Percentiles rank a stretch among this genome's conserved stretches.
Conservation (phyloP, 2,329 filamentous ascomycete genomes). For the Exophiala aquamarina region DNA sequence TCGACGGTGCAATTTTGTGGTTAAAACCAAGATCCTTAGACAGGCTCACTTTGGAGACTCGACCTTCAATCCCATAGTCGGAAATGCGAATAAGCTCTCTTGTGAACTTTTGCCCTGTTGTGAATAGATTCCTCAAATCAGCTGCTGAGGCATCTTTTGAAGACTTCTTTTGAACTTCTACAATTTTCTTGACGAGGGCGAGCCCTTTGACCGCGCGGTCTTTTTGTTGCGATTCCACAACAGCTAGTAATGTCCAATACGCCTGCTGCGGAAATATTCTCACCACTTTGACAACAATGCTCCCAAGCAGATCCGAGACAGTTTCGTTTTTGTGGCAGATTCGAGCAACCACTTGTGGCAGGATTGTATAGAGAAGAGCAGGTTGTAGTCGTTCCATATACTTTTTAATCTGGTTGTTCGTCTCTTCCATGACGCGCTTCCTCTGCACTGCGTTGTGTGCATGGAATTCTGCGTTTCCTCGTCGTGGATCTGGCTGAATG, state of each 20-base stretch:
- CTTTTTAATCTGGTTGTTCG: conserved; percentile 76
- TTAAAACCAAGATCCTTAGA: conserved; percentile 78
- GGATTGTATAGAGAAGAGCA: conserved; percentile 56
- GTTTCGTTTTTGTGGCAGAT: conserved; percentile 81
- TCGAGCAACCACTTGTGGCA: conserved; percentile 93
- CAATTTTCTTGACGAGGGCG: conserved; percentile 41
- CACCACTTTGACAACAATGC: conserved; percentile 85
- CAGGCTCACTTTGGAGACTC: conserved; percentile 73
- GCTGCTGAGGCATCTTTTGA: conserved; percentile 39
- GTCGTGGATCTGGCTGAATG: conserved; percentile 54
- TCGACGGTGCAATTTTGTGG: conserved; percentile 76
- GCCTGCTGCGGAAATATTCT: conserved; percentile 85
- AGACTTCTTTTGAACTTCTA: conserved; percentile 45
- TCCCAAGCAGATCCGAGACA: conserved; percentile 74
- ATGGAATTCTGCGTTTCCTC: conserved; percentile 50
- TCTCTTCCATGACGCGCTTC: conserved; percentile 64
- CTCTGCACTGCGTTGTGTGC: conserved; percentile 50
- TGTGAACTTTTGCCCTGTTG: conserved; percentile 77
- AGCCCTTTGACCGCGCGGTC: conserved; percentile 62
- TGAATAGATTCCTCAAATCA: conserved; percentile 71
- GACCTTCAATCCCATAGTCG: conserved; percentile 71
- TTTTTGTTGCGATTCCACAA: conserved; percentile 75
- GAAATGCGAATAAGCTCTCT: conserved; percentile 80
- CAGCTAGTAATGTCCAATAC: conserved; percentile 84
- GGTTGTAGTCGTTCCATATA: conserved; percentile 61